Evolutionary conservation across 2,329 filamentous ascomycete genomes (phyloP).

Genomic region (Colletotrichum brevisporum): DNA sequence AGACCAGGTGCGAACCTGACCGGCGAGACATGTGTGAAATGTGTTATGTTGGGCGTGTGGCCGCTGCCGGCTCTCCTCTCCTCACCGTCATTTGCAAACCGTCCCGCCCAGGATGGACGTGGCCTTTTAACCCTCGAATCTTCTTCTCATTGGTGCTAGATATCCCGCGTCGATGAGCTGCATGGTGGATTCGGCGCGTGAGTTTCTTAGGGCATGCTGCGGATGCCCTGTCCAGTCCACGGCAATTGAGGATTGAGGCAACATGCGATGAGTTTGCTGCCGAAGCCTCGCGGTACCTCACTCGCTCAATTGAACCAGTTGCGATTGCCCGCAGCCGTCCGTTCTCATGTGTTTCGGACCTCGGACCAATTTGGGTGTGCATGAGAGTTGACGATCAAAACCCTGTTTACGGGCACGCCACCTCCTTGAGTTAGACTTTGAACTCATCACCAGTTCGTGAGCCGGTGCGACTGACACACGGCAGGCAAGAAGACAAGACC

Average conservation of each 20-base stretch:
- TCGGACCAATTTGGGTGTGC: slow-evolving; percentile 6
- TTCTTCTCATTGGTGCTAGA: slow-evolving; percentile 3
- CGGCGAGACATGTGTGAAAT: background rate
- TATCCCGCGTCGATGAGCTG: slow-evolving; percentile 24
- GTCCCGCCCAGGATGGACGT: slow-evolving; percentile 12
- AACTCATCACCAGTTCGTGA: slow-evolving; percentile 10
- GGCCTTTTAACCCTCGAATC: background rate
- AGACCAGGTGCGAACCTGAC: background rate
- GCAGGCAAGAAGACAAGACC: background rate
- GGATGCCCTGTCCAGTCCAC: background rate
- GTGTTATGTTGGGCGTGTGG: background rate
- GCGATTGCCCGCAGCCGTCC: slow-evolving; percentile 12
- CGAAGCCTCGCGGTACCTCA: slow-evolving; percentile 1
- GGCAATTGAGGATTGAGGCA: background rate
- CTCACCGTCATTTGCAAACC: slow-evolving; percentile 27
- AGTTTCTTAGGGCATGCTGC: background rate
- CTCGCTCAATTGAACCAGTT: background rate
- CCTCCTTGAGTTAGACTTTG: slow-evolving; percentile 2
- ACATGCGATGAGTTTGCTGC: slow-evolving; percentile 10
- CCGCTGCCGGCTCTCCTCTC: slow-evolving; percentile 10
- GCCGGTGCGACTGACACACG: slow-evolving; percentile 5
- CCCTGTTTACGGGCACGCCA: slow-evolving; percentile 16
- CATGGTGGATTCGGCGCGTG: slow-evolving; percentile 7
- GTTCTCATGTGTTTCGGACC: slow-evolving; percentile 16
- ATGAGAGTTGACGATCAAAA: slow-evolving; percentile 2